These are phyloP conservation scores for Phytophthora tubulina DNA, from an alignment of 352 stramenopile species.

Conservation along the genomic window DNA sequence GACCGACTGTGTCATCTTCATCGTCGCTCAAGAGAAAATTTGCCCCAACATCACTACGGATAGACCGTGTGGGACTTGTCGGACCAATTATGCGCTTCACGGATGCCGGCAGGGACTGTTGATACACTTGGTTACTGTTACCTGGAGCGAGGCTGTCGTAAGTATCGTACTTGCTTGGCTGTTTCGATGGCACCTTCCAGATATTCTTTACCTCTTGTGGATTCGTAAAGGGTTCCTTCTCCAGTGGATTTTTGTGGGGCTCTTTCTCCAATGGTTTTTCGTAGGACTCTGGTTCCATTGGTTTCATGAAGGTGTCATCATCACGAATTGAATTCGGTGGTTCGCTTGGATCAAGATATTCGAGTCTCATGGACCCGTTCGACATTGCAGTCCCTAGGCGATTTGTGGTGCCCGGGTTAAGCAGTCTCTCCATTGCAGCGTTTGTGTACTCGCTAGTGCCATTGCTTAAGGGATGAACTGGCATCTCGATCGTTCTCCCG, in stretches of 20 bases:
- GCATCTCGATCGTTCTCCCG: conserved; percentile 43
- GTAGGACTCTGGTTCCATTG: conserved; percentile 3
- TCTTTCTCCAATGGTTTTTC: conserved; percentile 12
- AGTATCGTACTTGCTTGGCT: conserved; percentile 16
- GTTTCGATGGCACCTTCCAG: conserved; percentile 6
- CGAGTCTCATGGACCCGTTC: conserved; percentile 52
- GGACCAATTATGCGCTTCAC: conserved; percentile 19
- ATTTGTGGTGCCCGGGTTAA: conserved; percentile 38
- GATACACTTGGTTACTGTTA: conserved; percentile 24
- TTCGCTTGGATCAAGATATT: conserved; percentile 49
- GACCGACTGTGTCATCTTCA: conserved; percentile 25
- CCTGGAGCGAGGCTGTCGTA: conserved; percentile 14
- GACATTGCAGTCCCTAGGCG: conserved; percentile 34
- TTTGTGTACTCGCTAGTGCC: conserved; percentile 34
- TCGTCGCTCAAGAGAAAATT: conserved; percentile 25
- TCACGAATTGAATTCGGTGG: conserved; percentile 36
- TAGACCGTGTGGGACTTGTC: conserved; percentile 26
- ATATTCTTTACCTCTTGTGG: neutral
- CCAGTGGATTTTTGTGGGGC: neutral
- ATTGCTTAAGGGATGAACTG: conserved; percentile 29
- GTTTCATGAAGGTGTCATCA: conserved; percentile 19
- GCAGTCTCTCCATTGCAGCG: conserved; percentile 37
- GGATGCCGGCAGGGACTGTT: conserved; percentile 21
- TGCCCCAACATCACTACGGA: conserved; percentile 9
- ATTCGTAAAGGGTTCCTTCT: neutral